Evolutionary conservation across 306 rosid genomes (phyloP).

Genomic region (barrel medic (Medicago truncatula)): DNA sequence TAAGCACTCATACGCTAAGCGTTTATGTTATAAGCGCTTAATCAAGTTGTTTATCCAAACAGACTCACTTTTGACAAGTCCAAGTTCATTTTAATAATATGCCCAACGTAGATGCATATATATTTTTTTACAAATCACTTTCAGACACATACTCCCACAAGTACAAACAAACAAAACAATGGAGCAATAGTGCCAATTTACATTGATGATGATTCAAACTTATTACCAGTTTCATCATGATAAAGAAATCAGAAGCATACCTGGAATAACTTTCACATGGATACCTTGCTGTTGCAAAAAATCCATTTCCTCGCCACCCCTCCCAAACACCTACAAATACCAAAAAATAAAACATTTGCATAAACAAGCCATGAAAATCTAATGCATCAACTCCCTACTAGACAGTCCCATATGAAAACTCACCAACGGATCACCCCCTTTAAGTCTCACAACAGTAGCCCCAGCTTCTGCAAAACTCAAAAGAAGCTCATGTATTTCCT

Average conservation of each 20-base stretch:
- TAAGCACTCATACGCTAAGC: no score
- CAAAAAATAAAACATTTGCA: neutral
- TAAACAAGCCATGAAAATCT: conserved; percentile 24
- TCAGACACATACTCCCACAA: no score
- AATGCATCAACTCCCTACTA: neutral
- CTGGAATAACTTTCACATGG: conserved; percentile 92
- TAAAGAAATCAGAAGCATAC: conserved; percentile 46
- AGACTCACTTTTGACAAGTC: neutral
- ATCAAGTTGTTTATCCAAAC: no score
- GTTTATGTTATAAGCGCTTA: no score
- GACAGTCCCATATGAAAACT: conserved; percentile 43
- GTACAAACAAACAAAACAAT: no score
- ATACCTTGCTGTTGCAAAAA: conserved; percentile 91
- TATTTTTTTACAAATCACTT: no score
- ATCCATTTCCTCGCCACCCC: conserved; percentile 99
- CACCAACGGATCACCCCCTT: conserved; percentile 99
- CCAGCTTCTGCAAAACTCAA: conserved; percentile 97
- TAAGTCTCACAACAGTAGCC: conserved; percentile 91
- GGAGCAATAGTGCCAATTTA: no score
- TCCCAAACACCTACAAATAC: conserved; percentile 84
- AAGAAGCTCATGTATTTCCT: conserved; percentile 94
- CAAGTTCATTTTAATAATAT: neutral
- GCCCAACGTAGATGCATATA: neutral
- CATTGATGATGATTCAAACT: no score
- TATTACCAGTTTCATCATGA: neutral